phyloP scores from a whole-genome alignment of 2,329 filamentous ascomycete genomes.

The Teratosphaeria gauchensis region DNA sequence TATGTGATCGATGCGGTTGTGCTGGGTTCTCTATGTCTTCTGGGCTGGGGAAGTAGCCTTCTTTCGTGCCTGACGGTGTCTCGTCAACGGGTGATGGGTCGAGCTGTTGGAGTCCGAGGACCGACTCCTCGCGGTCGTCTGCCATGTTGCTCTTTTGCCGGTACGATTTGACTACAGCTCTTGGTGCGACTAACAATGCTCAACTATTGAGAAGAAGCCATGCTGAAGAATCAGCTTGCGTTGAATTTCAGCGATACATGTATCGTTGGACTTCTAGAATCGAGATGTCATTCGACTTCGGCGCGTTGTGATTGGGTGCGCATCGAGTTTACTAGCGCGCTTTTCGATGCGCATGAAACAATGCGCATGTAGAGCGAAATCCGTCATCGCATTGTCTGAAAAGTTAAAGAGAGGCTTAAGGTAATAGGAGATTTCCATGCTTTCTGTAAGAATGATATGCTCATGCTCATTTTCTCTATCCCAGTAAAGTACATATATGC shows the following conservation, averaged over 20 bases:
- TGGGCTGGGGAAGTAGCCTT: constrained; percentile 34
- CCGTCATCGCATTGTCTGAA: background rate
- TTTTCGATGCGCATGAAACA: background rate
- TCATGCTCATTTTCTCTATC: background rate
- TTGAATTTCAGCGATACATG: background rate
- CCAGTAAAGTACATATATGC: background rate
- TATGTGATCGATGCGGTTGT: constrained; percentile 5
- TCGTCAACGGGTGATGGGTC: constrained; percentile 74
- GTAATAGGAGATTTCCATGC: background rate
- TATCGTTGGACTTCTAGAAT: background rate
- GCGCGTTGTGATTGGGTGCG: background rate
- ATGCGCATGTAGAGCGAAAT: too few relatives aligned
- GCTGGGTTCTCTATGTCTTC: constrained; percentile 6
- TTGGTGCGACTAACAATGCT: too few relatives aligned
- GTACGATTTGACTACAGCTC: background rate
- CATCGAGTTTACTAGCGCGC: background rate
- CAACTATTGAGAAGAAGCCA: too few relatives aligned
- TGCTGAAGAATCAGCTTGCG: too few relatives aligned
- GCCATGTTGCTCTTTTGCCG: constrained; percentile 18
- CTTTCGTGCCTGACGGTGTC: constrained; percentile 37
- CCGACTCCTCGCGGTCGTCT: constrained; percentile 17
- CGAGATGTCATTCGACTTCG: background rate
- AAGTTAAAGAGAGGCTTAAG: background rate
- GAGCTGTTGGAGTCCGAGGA: constrained; percentile 53
- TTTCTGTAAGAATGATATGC: background rate